Evolutionary conservation across 2,329 filamentous ascomycete genomes (phyloP).

Genomic region (Xylaria sp.): DNA sequence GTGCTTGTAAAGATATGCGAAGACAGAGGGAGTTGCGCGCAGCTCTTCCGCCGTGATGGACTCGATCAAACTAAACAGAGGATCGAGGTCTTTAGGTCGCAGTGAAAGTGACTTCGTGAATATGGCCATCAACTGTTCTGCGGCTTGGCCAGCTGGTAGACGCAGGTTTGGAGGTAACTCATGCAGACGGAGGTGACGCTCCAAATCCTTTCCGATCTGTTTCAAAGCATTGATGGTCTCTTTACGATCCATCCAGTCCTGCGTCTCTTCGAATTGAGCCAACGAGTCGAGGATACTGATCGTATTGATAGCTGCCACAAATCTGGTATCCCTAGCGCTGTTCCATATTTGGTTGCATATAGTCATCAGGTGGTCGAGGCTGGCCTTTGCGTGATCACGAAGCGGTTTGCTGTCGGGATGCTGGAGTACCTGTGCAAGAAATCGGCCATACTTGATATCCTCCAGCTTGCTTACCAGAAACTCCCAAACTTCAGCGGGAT

Average conservation of each 20-base stretch:
- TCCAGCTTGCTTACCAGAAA: conserved; percentile 75
- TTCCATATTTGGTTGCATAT: conserved; percentile 58
- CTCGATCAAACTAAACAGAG: conserved; percentile 79
- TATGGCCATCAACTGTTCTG: conserved; percentile 80
- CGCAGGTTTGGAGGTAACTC: conserved; percentile 66
- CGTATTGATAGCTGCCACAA: conserved; percentile 71
- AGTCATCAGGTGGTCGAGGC: conserved; percentile 66
- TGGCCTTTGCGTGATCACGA: conserved; percentile 66
- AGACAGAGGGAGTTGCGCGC: conserved; percentile 68
- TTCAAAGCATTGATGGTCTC: conserved; percentile 57
- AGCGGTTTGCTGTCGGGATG: conserved; percentile 70
- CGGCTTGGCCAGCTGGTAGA: conserved; percentile 80
- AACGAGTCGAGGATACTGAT: conserved; percentile 81
- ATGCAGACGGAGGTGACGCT: conserved; percentile 66
- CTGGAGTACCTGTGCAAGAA: conserved; percentile 80
- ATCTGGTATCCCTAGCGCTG: conserved; percentile 64
- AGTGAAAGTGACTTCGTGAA: conserved; percentile 74
- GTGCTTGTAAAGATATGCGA: conserved; percentile 75
- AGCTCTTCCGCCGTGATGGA: conserved; percentile 78
- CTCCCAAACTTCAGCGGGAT: conserved; percentile 79
- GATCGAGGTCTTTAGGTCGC: conserved; percentile 71
- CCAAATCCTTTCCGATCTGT: conserved; percentile 69
- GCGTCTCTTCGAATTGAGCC: conserved; percentile 58
- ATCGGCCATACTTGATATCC: conserved; percentile 81
- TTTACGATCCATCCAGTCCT: conserved; percentile 66